phyloP scores from a whole-genome alignment of 768 basidiomycete species.

The Rhodotorula toruloides region DNA sequence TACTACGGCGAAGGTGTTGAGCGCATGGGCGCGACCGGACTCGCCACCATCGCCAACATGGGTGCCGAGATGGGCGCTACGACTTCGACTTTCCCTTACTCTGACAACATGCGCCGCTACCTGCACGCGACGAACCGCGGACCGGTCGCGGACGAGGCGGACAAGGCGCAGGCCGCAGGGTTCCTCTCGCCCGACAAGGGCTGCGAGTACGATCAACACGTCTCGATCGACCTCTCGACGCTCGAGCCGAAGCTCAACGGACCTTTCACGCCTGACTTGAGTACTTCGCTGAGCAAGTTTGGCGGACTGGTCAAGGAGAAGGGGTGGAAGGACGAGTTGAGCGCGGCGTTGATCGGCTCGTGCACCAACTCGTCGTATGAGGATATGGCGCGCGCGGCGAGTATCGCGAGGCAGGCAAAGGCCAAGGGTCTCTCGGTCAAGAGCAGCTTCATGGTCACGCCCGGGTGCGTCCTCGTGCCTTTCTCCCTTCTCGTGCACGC shows the following conservation, averaged over 20 bases:
- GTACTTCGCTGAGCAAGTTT: constrained; percentile 88
- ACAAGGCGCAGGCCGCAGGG: constrained; percentile 68
- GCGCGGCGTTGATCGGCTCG: constrained; percentile 90
- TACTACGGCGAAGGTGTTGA: constrained; percentile 92
- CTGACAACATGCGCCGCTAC: constrained; percentile 79
- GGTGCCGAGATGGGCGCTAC: constrained; percentile 99
- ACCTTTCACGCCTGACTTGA: constrained; percentile 93
- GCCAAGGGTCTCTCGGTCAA: constrained; percentile 70
- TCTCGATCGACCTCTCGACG: constrained; percentile 59
- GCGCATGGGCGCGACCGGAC: constrained; percentile 86
- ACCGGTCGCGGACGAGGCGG: constrained; percentile 79
- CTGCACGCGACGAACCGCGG: constrained; percentile 82
- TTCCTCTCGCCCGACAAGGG: constrained; percentile 78
- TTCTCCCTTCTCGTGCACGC: background rate
- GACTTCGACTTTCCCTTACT: constrained; percentile 96
- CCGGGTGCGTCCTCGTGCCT: constrained; percentile 41
- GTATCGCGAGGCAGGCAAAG: constrained; percentile 83
- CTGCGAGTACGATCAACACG: constrained; percentile 88
- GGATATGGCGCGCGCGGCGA: constrained; percentile 76
- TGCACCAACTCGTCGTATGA: constrained; percentile 97
- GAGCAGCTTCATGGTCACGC: constrained; percentile 50
- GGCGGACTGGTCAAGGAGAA: constrained; percentile 69
- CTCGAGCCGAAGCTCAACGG: constrained; percentile 59
- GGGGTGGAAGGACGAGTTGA: constrained; percentile 89
- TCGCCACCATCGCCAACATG: constrained; percentile 95